phyloP scores from a whole-genome alignment of 2,329 filamentous ascomycete species.

The Graphilbum fragrans region DNA sequence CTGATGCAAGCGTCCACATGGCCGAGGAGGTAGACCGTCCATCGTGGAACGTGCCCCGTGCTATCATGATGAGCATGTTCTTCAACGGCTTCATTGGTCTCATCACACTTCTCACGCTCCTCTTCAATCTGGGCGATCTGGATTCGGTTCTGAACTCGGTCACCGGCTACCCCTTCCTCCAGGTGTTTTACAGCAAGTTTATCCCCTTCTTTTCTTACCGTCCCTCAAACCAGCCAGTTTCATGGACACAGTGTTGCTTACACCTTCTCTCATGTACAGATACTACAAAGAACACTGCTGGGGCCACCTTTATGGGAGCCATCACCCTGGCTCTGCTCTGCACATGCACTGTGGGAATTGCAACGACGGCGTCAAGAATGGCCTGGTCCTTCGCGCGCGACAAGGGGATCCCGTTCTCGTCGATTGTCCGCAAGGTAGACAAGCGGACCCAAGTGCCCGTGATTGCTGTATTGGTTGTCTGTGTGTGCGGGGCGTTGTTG shows the following conservation, averaged over 20 bases:
- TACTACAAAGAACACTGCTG: too few species aligned
- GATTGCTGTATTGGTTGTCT: too few species aligned
- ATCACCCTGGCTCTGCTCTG: too few species aligned
- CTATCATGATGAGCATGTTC: constrained; percentile 19
- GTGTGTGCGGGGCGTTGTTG: too few species aligned
- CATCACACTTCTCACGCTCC: constrained; percentile 21
- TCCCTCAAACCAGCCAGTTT: background rate
- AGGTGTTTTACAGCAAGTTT: constrained; percentile 39
- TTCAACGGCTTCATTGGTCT: constrained; percentile 22
- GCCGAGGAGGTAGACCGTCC: constrained; percentile 25
- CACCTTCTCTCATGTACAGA: constrained; percentile 26
- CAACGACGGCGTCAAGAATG: too few species aligned
- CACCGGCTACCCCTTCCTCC: constrained; percentile 32
- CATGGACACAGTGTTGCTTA: background rate
- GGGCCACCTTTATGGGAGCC: too few species aligned
- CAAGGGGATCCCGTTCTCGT: too few species aligned
- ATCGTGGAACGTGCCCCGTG: constrained; percentile 18
- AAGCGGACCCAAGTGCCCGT: too few species aligned
- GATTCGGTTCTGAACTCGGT: constrained; percentile 10
- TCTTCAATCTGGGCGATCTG: constrained; percentile 19
- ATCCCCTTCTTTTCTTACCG: background rate
- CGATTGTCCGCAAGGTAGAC: too few species aligned
- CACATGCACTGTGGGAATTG: too few species aligned
- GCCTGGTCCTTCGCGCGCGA: too few species aligned
- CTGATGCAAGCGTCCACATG: constrained; percentile 20